phyloP scores from a whole-genome alignment of 2,329 filamentous ascomycete species.

The Ophiostoma ulmi region DNA sequence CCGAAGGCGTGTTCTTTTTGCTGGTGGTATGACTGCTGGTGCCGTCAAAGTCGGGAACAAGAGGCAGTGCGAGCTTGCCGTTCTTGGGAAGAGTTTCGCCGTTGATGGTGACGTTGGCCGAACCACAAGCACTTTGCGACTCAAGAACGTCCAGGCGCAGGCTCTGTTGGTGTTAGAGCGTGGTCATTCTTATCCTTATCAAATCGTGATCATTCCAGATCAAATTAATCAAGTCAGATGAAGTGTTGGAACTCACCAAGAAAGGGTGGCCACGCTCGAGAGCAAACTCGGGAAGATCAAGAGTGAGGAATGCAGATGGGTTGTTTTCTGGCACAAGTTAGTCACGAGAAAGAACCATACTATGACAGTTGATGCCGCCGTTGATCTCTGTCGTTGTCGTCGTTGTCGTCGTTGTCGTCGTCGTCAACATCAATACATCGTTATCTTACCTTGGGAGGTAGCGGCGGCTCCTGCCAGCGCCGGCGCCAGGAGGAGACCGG shows the following conservation, averaged over 20 bases:
- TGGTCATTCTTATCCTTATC: background rate
- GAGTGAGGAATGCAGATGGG: conserved; percentile 30
- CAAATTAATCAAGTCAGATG: background rate
- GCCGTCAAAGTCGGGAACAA: conserved; percentile 33
- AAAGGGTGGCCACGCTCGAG: conserved; percentile 24
- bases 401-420: background rate
- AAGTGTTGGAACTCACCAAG: conserved; percentile 27
- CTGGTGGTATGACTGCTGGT: background rate
- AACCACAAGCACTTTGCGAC: conserved; percentile 43
- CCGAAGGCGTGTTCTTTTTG: conserved; percentile 28
- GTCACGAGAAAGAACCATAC: background rate
- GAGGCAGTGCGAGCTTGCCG: conserved; percentile 41
- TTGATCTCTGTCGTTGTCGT: background rate
- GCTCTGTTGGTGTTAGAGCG: conserved; percentile 29
- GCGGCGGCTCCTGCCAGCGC: conserved; percentile 32
- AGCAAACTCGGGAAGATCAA: conserved; percentile 28
- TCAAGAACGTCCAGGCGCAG: conserved; percentile 44
- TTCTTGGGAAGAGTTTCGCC: conserved; percentile 40
- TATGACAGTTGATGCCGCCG: background rate
- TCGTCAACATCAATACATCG: background rate
- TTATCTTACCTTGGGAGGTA: conserved; percentile 24
- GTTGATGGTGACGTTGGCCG: conserved; percentile 45
- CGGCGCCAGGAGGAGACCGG: conserved; percentile 36
- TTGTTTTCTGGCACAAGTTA: conserved; percentile 20
- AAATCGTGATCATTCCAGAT: background rate